Conservation (phyloP, 169 alveolate genomes). For the Cryptosporidium xiaoi region DNA sequence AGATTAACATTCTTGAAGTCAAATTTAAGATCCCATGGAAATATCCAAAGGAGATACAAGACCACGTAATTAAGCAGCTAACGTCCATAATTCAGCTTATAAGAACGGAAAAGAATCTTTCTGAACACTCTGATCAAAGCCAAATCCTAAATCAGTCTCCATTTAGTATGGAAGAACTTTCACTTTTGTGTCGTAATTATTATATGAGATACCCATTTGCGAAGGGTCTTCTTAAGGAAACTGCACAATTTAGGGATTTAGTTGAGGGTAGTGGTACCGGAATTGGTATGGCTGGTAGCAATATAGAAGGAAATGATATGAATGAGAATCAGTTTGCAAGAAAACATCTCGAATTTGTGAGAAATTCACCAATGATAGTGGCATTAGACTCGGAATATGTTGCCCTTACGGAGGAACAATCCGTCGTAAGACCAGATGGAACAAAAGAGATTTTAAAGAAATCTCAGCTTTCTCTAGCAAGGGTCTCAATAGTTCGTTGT, state of each 20-base stretch:
- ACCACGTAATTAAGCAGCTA: constrained; percentile 16
- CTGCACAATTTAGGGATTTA: neutral
- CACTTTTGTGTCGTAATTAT: constrained; percentile 14
- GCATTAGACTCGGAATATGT: constrained; percentile 80
- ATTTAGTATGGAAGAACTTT: constrained; percentile 20
- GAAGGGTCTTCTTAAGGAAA: constrained; percentile 10
- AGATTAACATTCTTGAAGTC: constrained; percentile 10
- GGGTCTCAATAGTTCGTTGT: constrained; percentile 59
- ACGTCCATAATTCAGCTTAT: constrained; percentile 20
- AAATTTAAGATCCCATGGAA: constrained; percentile 29
- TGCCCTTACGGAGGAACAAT: constrained; percentile 76
- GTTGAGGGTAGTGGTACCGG: neutral
- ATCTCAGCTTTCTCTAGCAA: constrained; percentile 75
- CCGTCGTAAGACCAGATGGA: constrained; percentile 75
- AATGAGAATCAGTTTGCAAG: neutral
- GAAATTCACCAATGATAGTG: constrained; percentile 61
- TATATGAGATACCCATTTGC: constrained; percentile 41
- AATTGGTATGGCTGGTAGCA: too few species aligned
- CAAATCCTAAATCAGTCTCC: constrained; percentile 21
- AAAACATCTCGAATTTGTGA: constrained; percentile 17
- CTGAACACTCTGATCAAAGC: constrained; percentile 24
- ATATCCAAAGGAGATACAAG: constrained; percentile 43
- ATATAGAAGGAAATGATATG: neutral
- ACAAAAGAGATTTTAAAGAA: constrained; percentile 72
- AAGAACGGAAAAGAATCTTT: constrained; percentile 29